Evolutionary conservation across 352 stramenopile species (phyloP), one percentile per base, ranked within the genome.

Genomic region (Albugo laibachii): DNA sequence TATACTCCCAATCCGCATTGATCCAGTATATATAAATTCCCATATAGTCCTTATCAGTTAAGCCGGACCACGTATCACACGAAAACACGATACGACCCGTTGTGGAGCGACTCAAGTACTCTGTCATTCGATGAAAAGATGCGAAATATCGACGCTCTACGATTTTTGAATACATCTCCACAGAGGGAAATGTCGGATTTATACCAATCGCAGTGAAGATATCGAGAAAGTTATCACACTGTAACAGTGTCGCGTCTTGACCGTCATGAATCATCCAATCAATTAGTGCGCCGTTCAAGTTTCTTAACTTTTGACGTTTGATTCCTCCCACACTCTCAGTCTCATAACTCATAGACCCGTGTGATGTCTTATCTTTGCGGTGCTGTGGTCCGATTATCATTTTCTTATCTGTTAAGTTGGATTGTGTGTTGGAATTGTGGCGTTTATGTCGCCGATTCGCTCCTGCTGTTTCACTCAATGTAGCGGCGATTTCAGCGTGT

Each of bases 1-100:
- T 85, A 65, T 72, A 80, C 53, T 85, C 72, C 72, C 72, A 85
- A n/a, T 85, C 72, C 6, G 72, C 69, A 56, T 85, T 85, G 60
- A 85, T 78, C 72, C 72, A 85, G 53, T 85, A 68, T 54, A 85
- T 48, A 52, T 85, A 59, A 54, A 85, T 72, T 13, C 63, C 68
- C 56, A 85, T 69, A 47, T 73, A 83, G 2, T 70, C 72, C 60
- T 85, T 85, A 55, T 67, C 66, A 34, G 81, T 70, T 31, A 59
- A 61, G 13, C 60, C 61, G 1, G 72, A 85, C 72, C 72, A 85
- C 45, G 72, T 85, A 51, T 85, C 72, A 47, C 72, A 85, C 40
- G 72, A 81, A 47, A 85, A 85, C 18, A 69, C 77, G 51, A 85
- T 67, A 20, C 70, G 69, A 0, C 72, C 69, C 15, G 77, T 65